phyloP scores from a whole-genome alignment of 2,329 filamentous ascomycete genomes.

The Ceratocystis cubensis region DNA sequence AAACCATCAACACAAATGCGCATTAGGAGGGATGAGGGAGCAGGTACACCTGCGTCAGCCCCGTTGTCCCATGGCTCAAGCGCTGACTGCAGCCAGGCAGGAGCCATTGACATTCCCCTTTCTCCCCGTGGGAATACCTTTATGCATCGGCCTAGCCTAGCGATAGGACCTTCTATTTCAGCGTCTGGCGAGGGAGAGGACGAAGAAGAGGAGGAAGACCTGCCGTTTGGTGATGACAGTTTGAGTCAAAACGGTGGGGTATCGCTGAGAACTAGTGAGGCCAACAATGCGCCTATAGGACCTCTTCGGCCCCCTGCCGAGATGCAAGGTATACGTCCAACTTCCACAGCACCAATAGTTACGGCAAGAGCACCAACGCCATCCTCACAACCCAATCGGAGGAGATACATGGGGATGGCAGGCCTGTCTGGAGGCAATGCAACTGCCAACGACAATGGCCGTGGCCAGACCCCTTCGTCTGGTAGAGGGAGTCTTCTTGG shows the following conservation, averaged over 20 bases:
- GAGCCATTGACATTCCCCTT: conserved; percentile 60
- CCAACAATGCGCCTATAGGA: not conserved
- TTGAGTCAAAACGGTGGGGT: conserved; percentile 49
- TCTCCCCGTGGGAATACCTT: conserved; percentile 50
- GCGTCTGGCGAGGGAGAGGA: conserved; percentile 48
- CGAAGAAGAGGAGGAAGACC: conserved; percentile 46
- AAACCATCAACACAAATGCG: not conserved
- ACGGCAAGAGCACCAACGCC: conserved; percentile 26
- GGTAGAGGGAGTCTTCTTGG: conserved; percentile 34
- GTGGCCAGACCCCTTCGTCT: conserved; percentile 34
- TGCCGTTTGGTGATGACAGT: conserved; percentile 51
- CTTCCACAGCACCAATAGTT: not conserved
- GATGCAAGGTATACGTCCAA: conserved; percentile 3
- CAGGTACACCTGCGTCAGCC: not conserved
- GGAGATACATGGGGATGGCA: conserved; percentile 36
- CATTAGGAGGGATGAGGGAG: not conserved
- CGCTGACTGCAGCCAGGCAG: conserved; percentile 35
- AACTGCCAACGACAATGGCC: conserved; percentile 26
- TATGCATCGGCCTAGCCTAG: conserved; percentile 55
- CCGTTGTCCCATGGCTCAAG: conserved; percentile 27
- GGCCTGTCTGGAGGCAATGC: conserved; percentile 20
- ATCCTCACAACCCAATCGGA: conserved; percentile 36
- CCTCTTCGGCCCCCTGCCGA: conserved; percentile 10
- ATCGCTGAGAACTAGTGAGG: not conserved
- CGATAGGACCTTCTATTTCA: conserved; percentile 45